phyloP scores from a whole-genome alignment of 805 yeast species.

The Teunomyces tritomae region DNA sequence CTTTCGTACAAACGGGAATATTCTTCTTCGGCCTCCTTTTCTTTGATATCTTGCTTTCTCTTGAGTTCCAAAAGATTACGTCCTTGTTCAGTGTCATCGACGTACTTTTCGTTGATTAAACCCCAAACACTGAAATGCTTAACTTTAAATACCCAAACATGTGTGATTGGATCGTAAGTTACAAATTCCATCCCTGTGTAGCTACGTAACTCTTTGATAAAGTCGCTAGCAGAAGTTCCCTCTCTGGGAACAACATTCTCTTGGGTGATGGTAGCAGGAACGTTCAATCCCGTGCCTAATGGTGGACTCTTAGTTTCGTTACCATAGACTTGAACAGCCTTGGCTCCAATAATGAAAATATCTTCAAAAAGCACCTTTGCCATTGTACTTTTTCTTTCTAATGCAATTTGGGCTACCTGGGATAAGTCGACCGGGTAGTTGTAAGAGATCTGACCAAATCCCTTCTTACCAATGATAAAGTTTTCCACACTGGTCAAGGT shows the following conservation, averaged over 20 bases:
- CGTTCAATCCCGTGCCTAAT: conserved; percentile 67
- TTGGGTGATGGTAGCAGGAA: conserved; percentile 70
- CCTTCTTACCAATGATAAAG: conserved; percentile 66
- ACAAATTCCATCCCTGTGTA: conserved; percentile 73
- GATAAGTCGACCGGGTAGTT: conserved; percentile 67
- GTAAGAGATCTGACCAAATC: conserved; percentile 67
- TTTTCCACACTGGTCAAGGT: conserved; percentile 56
- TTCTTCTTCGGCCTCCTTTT: conserved; percentile 43
- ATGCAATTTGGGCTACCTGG: conserved; percentile 42
- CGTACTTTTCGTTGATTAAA: conserved; percentile 60
- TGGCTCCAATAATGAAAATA: conserved; percentile 41
- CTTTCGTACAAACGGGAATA: conserved; percentile 30
- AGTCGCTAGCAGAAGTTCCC: conserved; percentile 43
- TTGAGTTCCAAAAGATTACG: conserved; percentile 35
- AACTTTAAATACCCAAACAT: conserved; percentile 77
- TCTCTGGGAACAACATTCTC: conserved; percentile 53
- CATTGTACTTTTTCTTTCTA: conserved; percentile 32
- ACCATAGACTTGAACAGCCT: conserved; percentile 56
- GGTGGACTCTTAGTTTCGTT: conserved; percentile 46
- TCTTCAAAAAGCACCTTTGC: conserved; percentile 39
- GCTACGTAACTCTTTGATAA: conserved; percentile 50
- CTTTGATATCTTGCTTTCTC: conserved; percentile 28
- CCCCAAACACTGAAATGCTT: conserved; percentile 97
- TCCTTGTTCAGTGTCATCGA: conserved; percentile 10
- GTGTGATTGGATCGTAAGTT: conserved; percentile 72